Evolutionary conservation across 169 alveolate genomes (phyloP).

Genomic region (Cryptosporidium ubiquitum): DNA sequence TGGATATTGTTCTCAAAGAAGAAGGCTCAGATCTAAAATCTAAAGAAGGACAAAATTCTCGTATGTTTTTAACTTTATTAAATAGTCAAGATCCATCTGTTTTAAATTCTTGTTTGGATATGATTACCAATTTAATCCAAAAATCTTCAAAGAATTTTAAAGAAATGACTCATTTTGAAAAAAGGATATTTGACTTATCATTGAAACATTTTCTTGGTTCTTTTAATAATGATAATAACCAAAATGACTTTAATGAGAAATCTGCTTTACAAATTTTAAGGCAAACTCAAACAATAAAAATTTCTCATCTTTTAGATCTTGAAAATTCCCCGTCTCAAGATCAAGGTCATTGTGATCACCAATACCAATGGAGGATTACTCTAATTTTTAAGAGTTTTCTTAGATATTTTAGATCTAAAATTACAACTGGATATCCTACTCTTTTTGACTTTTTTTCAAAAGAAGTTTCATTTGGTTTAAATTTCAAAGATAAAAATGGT

Average conservation of each 20-base stretch:
- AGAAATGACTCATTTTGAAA: slow-evolving; percentile 10
- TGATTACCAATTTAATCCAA: not conserved
- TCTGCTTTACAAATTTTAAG: not conserved
- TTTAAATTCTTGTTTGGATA: slow-evolving; percentile 39
- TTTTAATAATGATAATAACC: not conserved
- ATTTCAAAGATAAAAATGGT: not conserved
- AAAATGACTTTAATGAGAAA: not conserved
- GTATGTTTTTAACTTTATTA: slow-evolving; percentile 15
- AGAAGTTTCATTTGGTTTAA: not conserved
- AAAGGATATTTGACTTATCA: slow-evolving; percentile 41
- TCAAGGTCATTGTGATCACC: not conserved
- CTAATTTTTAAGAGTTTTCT: slow-evolving; percentile 6
- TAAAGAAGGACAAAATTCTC: not conserved
- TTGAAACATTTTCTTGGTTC: not conserved
- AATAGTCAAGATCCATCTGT: slow-evolving; percentile 4
- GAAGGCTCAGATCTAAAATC: not conserved
- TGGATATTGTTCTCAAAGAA: not conserved
- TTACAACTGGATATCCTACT: not conserved
- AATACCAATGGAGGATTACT: slow-evolving; percentile 13
- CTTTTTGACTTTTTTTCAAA: not conserved
- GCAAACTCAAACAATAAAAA: not conserved
- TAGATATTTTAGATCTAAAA: not conserved
- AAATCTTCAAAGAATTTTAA: not conserved
- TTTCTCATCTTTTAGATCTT: slow-evolving; percentile 10
- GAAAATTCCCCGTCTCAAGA: slow-evolving; percentile 1